Conservation (phyloP, 1,139 yeast species). For the Magnusiomyces suaveolens region DNA sequence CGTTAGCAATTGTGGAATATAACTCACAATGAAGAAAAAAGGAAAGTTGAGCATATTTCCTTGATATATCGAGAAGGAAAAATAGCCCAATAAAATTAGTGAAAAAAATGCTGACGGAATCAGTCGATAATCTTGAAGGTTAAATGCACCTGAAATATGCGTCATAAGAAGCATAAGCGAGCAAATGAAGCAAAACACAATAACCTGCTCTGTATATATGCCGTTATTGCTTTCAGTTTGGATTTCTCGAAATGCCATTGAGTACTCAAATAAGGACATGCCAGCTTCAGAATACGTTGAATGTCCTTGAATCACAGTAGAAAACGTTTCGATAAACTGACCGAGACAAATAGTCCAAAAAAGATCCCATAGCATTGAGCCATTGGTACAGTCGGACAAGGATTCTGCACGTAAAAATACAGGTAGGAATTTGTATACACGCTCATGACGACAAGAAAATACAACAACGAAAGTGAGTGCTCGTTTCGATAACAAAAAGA, state of each 20-base stretch:
- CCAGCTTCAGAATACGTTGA: slow-evolving; percentile 60
- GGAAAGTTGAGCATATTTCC: slow-evolving; percentile 45
- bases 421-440: slow-evolving; percentile 9
- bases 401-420: slow-evolving; percentile 15
- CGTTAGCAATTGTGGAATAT: slow-evolving; percentile 52
- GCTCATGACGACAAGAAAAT: slow-evolving; percentile 28
- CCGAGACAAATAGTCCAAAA: slow-evolving; percentile 53
- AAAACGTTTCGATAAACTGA: slow-evolving; percentile 61
- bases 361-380: slow-evolving; percentile 48
- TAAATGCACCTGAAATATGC: slow-evolving; percentile 49
- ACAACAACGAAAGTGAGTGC: slow-evolving; percentile 36
- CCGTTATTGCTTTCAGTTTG: slow-evolving; percentile 35
- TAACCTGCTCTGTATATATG: slow-evolving; percentile 46
- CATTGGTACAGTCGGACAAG: slow-evolving; percentile 16
- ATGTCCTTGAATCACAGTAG: slow-evolving; percentile 49
- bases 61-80: slow-evolving; percentile 33
- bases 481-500: slow-evolving; percentile 33
- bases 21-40: slow-evolving; percentile 44
- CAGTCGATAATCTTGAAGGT: slow-evolving; percentile 45
- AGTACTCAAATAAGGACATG: slow-evolving; percentile 61
- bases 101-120: slow-evolving; percentile 56
- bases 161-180: slow-evolving; percentile 46
- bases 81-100: slow-evolving; percentile 40
- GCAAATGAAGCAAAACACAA: slow-evolving; percentile 45
- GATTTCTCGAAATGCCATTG: slow-evolving; percentile 63